phyloP scores from a whole-genome alignment of 129 eudicot genomes.

The Flaveria bidentis region DNA sequence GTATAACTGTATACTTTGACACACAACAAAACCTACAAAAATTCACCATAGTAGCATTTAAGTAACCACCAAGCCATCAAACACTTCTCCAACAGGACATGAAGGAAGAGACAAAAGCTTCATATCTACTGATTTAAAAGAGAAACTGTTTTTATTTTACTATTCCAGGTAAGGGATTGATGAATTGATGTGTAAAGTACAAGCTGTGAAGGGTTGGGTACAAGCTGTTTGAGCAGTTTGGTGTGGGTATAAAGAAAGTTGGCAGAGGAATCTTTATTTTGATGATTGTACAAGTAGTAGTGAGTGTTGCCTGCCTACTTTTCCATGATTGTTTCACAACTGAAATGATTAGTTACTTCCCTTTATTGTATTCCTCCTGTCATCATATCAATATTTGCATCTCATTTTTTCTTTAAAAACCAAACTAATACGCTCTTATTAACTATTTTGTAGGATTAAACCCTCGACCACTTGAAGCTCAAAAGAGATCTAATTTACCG shows the following conservation, averaged over 20 bases:
- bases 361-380: slow-evolving; percentile 34
- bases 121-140: slow-evolving; percentile 38
- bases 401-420: neutral
- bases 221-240: slow-evolving; percentile 20
- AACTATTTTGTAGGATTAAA: too few relatives aligned
- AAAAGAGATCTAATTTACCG: too few relatives aligned
- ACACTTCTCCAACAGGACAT: slow-evolving; percentile 19
- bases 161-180: slow-evolving; percentile 20
- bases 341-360: slow-evolving; percentile 46
- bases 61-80: neutral
- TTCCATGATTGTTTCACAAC: slow-evolving; percentile 52
- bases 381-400: slow-evolving; percentile 34
- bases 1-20: slow-evolving; percentile 7
- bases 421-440: too few relatives aligned
- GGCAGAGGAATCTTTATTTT: slow-evolving; percentile 44
- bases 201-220: slow-evolving; percentile 19
- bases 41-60: slow-evolving; percentile 28
- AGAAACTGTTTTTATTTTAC: slow-evolving; percentile 31
- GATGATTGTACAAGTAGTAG: slow-evolving; percentile 47
- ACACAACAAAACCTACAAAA: slow-evolving; percentile 22
- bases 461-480: too few relatives aligned
- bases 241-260: slow-evolving; percentile 33
- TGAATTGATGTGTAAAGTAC: slow-evolving; percentile 22
- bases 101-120: slow-evolving; percentile 42
- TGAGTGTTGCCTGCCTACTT: slow-evolving; percentile 50